These are phyloP conservation scores for Apiotrichum veenhuisii DNA, from an alignment of 1,284 basidiomycete species.

Conservation along the genomic window DNA sequence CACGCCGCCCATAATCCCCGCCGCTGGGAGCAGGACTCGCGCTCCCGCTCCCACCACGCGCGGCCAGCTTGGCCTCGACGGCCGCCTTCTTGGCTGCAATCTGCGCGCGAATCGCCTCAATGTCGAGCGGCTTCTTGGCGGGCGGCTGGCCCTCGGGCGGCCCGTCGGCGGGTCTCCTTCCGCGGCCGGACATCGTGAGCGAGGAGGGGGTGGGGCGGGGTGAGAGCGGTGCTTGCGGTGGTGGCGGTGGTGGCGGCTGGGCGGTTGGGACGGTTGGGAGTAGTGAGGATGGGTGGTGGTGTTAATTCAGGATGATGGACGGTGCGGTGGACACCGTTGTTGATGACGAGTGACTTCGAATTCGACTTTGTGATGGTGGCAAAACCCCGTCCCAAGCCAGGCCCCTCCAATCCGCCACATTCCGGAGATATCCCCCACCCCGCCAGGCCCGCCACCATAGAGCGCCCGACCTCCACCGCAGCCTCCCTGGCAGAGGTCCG, in stretches of 20 bases:
- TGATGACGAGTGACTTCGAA: not conserved
- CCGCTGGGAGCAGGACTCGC: conserved; percentile 22
- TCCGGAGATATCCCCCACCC: not conserved
- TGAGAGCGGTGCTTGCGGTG: no score
- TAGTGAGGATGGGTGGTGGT: no score
- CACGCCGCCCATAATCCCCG: no score
- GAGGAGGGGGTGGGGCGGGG: not conserved
- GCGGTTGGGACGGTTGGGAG: no score
- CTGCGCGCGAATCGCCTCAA: conserved; percentile 57
- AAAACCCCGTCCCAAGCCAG: not conserved
- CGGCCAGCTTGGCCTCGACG: conserved; percentile 59
- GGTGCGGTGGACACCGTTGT: no score
- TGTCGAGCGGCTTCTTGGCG: conserved; percentile 22
- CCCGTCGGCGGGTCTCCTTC: conserved; percentile 11
- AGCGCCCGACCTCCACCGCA: no score
- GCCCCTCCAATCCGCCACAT: not conserved
- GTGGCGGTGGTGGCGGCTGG: no score
- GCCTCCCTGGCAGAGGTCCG: no score
- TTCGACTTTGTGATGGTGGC: not conserved
- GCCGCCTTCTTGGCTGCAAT: conserved; percentile 77
- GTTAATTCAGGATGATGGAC: no score
- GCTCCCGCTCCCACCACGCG: conserved; percentile 34
- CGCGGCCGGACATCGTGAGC: conserved; percentile 10
- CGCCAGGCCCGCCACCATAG: no score
- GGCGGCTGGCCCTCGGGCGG: conserved; percentile 20